Conservation (phyloP, 2,329 filamentous ascomycete genomes). For the Epichloe gansuensis region DNA sequence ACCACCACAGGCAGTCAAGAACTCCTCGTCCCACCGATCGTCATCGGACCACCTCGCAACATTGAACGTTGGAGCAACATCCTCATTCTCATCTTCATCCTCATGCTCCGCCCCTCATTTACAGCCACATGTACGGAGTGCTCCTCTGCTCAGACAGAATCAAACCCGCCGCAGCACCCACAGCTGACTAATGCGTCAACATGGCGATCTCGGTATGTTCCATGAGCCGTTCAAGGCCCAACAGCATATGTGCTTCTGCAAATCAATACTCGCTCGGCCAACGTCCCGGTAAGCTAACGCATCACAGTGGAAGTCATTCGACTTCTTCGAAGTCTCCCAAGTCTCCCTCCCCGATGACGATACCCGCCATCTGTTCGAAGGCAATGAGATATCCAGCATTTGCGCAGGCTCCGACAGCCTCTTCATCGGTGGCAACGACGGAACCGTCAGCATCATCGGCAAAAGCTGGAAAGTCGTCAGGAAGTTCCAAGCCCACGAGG, state of each 20-base stretch:
- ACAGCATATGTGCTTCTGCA: neutral
- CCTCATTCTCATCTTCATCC: too few relatives aligned
- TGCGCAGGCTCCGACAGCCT: constrained; percentile 81
- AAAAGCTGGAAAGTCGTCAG: constrained; percentile 76
- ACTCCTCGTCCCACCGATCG: constrained; percentile 16
- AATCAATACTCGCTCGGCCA: neutral
- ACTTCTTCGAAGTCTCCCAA: constrained; percentile 94
- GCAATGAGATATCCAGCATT: constrained; percentile 70
- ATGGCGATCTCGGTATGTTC: constrained; percentile 24
- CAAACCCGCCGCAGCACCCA: neutral
- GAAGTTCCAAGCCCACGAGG: constrained; percentile 77
- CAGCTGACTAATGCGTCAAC: constrained; percentile 16
- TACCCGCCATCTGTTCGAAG: constrained; percentile 65
- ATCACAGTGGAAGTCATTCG: constrained; percentile 89
- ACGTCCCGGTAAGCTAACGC: neutral
- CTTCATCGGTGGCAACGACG: constrained; percentile 78
- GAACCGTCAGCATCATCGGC: constrained; percentile 77
- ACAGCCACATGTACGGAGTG: neutral
- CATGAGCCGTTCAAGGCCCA: too few relatives aligned
- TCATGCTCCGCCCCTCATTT: too few relatives aligned
- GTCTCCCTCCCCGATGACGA: constrained; percentile 72
- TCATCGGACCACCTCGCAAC: constrained; percentile 16
- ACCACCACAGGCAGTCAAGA: neutral
- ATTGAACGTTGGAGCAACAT: neutral
- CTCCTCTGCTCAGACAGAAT: neutral